These are phyloP conservation scores for Geotrichum australiense DNA, from an alignment of 1,139 yeast species.

Conservation along the genomic window DNA sequence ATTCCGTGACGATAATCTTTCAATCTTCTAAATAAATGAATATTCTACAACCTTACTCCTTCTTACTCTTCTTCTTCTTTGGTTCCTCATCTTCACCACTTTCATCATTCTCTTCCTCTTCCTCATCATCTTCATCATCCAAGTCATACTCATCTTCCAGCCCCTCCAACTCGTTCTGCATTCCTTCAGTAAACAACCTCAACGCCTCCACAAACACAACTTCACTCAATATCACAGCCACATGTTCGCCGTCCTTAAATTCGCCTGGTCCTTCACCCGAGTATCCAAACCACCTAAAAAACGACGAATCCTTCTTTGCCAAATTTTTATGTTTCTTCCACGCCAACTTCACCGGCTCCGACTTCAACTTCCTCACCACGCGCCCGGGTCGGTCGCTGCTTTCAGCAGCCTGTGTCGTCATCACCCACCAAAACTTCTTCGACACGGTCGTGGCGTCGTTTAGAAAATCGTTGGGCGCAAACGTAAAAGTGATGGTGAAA, in stretches of 20 bases:
- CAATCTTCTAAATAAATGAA: no score
- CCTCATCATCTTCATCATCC: conserved; percentile 27
- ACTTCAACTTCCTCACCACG: conserved; percentile 15
- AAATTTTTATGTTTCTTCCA: conserved; percentile 36
- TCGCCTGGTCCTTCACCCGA: conserved; percentile 34
- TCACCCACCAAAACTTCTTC: conserved; percentile 27
- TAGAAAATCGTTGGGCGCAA: conserved; percentile 31
- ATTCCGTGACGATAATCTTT: no score
- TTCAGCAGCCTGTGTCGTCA: conserved; percentile 19
- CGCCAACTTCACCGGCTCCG: conserved; percentile 29
- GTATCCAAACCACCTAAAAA: conserved; percentile 36
- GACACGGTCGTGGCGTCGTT: conserved; percentile 26
- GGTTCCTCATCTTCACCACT: conserved; percentile 28
- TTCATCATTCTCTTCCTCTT: conserved; percentile 24
- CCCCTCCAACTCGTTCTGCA: conserved; percentile 22
- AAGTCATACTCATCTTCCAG: conserved; percentile 18
- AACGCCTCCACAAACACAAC: conserved; percentile 39
- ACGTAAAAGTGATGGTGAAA: conserved; percentile 31
- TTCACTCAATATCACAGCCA: conserved; percentile 35
- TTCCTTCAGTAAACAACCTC: conserved; percentile 29
- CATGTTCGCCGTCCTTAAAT: conserved; percentile 30
- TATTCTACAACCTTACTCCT: no score
- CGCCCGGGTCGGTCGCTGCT: conserved; percentile 2
- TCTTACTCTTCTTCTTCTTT: conserved; percentile 21
- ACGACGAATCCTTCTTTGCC: conserved; percentile 30